Evolutionary conservation across 139 green algal genomes (phyloP).

Genomic region (Volvox africanus): DNA sequence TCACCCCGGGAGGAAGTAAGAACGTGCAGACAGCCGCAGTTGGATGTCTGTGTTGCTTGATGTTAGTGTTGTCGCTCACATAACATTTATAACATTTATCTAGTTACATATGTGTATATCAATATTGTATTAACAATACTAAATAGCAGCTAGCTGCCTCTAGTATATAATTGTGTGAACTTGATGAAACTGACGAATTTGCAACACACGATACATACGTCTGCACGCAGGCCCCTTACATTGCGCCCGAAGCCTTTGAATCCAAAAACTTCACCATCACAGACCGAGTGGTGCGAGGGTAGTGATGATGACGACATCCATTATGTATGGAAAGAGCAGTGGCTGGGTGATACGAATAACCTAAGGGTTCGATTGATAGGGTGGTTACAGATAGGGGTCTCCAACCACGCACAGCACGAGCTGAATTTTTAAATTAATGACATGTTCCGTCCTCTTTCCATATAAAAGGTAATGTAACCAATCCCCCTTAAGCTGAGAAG

Average conservation of each 20-base stretch:
- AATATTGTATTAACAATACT: too few relatives aligned
- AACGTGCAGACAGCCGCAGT: too few relatives aligned
- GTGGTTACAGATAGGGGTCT: not conserved
- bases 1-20: too few relatives aligned
- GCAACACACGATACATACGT: not conserved
- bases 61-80: too few relatives aligned
- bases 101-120: too few relatives aligned
- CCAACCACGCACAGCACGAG: not conserved
- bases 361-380: not conserved
- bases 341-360: too few relatives aligned
- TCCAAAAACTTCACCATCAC: not conserved
- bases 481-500: too few relatives aligned
- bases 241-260: constrained; percentile 20
- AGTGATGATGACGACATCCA: not conserved
- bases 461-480: not conserved
- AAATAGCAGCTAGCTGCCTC: too few relatives aligned
- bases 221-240: constrained; percentile 8
- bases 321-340: not conserved
- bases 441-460: not conserved
- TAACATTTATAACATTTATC: too few relatives aligned
- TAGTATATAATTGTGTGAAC: not conserved
- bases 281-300: not conserved
- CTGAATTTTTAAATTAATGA: not conserved
- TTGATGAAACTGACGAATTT: not conserved
- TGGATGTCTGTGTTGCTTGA: too few relatives aligned